Conservation (phyloP, 352 stramenopile genomes). For the Globisporangium takayamanum region DNA sequence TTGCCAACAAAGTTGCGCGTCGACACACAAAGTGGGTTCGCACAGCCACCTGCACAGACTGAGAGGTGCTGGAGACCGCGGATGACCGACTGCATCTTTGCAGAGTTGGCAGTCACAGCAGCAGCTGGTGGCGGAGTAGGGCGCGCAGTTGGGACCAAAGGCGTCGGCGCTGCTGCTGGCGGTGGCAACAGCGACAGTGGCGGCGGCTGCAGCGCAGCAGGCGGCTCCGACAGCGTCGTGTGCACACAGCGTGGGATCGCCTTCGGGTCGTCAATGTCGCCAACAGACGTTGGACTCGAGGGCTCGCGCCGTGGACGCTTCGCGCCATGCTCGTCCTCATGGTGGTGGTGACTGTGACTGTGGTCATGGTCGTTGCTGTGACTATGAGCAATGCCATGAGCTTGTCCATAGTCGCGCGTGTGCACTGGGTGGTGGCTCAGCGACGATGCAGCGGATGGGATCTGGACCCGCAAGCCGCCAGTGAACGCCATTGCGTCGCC, state of each 20-base stretch:
- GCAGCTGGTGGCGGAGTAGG: conserved; percentile 3
- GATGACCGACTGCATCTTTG: conserved; percentile 55
- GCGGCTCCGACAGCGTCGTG: conserved; percentile 8
- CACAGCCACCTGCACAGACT: conserved; percentile 28
- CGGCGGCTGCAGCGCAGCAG: conserved; percentile 2
- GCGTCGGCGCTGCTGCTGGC: conserved; percentile 4
- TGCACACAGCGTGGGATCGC: conserved; percentile 13
- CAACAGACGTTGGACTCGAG: conserved; percentile 38
- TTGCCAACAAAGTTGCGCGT: conserved; percentile 53
- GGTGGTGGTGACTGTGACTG: conserved; percentile 8
- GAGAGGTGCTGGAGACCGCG: conserved; percentile 44
- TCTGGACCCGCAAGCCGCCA: conserved; percentile 8
- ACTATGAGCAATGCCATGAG: neutral
- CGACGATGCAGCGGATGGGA: conserved; percentile 1
- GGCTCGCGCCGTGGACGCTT: conserved; percentile 34
- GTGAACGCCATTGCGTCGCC: neutral
- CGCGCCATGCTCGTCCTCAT: conserved; percentile 3
- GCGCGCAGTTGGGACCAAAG: neutral
- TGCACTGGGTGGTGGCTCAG: conserved; percentile 3
- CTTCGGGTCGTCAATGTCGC: conserved; percentile 25
- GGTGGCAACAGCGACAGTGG: neutral
- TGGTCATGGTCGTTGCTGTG: conserved; percentile 8
- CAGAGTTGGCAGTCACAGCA: conserved; percentile 19
- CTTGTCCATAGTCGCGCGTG: neutral
- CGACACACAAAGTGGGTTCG: conserved; percentile 46